Conservation (phyloP, 257 asterid genomes). For the Solanum peruvianum region DNA sequence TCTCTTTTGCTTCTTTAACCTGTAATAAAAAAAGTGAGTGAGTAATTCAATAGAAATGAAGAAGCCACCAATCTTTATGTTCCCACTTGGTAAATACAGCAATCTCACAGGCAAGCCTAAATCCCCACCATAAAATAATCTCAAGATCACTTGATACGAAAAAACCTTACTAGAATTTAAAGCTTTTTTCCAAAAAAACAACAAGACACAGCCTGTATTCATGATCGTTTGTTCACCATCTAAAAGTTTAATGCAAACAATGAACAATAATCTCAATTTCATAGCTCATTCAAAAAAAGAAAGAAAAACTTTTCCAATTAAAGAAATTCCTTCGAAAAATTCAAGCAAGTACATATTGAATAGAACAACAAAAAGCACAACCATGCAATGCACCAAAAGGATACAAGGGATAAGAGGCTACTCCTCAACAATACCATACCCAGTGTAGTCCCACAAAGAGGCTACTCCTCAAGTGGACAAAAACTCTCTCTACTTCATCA, state of each 20-base stretch:
- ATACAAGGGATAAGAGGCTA: neutral
- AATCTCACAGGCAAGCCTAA: neutral
- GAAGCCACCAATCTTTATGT: neutral
- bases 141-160: neutral
- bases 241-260: neutral
- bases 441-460: neutral
- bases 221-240: neutral
- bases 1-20: conserved; percentile 94
- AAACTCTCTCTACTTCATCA: neutral
- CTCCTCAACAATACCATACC: neutral
- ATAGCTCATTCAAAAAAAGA: neutral
- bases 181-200: neutral
- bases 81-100: neutral
- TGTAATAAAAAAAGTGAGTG: conserved; percentile 15
- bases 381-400: neutral
- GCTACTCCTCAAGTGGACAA: neutral
- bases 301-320: neutral
- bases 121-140: neutral
- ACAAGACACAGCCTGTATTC: neutral
- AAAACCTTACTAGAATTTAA: neutral
- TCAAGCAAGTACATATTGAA: neutral
- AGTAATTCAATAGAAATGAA: neutral
- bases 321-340: neutral
- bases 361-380: neutral
- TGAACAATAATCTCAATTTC: neutral